Evolutionary conservation across 140 eudicot genomes (phyloP), one percentile per base, ranked within the genome.

Genomic region (Eryngium alpinum): DNA sequence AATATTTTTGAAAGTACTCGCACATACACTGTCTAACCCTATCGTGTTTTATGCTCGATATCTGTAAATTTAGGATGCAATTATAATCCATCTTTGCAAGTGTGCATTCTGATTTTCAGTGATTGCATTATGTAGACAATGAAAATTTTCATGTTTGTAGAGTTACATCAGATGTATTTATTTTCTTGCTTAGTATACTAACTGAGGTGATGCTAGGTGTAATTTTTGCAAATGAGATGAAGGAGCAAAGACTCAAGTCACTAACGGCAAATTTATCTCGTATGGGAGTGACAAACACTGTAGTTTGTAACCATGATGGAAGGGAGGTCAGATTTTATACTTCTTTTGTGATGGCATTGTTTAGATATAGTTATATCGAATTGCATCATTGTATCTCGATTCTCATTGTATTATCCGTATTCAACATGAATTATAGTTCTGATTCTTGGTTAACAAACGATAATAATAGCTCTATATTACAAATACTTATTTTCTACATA

Each of bases 261-360:
- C 87, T 95, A 27, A 91, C 97, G 50, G 97, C 97, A 72, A 95
- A 95, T 82, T 79, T 95, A 78, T 91, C 89, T 75, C 87, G 99
- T 27, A 88, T 95, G 97, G 99, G 99, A 63, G 97, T 95, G 69
- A 95, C 99, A 81, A 95, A 95, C 87, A 91, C 97, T 60, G 83
- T 95, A 67, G 99, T 95, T 69, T 86, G 92, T 82, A 95, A 91
- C 84, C 92, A 92, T 78, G 99, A 95, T 83, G 99, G 97, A 28
- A 91, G 97, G 44, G 97, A 92, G 97, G 99, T 94, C 79, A 83
- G 89, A 65, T 66, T 75, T 59, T 81, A 32, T 43, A 22, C 13
- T 62, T 31, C 77, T 66, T 6, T 34, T 21, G 38, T 49, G 11
- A 32, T 10, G 31, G 51, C 75, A 71, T 62, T 65, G 50, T 17